Percentiles rank a stretch among this genome's conserved stretches.
phyloP scores from a whole-genome alignment of 2,329 filamentous ascomycete species.

The Pseudogymnoascus sp. region DNA sequence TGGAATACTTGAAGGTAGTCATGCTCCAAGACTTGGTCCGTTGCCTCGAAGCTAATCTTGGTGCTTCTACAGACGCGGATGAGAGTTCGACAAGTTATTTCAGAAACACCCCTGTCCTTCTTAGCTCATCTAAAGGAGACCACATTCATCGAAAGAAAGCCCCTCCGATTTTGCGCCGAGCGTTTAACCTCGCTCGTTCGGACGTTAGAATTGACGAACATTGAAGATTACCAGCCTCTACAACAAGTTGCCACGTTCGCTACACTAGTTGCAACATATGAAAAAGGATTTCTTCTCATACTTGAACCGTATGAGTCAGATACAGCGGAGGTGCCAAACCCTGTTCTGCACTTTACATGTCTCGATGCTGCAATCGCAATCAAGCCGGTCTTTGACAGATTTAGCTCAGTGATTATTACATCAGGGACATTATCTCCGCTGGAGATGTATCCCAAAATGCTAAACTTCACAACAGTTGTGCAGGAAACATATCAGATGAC shows the following conservation, averaged over 20 bases:
- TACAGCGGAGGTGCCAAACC: constrained; percentile 89
- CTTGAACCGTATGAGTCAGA: constrained; percentile 97
- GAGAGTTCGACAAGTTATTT: constrained; percentile 96
- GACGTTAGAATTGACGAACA: constrained; percentile 91
- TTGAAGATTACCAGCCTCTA: constrained; percentile 93
- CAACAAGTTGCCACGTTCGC: constrained; percentile 98
- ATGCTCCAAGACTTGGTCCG: background rate
- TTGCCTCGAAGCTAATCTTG: constrained; percentile 12
- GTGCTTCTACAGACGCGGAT: constrained; percentile 65
- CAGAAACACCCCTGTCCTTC: constrained; percentile 92
- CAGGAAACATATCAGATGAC: constrained; percentile 99
- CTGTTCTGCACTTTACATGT: constrained; percentile 93
- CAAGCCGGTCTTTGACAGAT: constrained; percentile 93
- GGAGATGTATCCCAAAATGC: constrained; percentile 99
- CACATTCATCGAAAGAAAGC: constrained; percentile 96
- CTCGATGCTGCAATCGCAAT: constrained; percentile 97
- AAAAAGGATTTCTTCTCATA: constrained; percentile 91
- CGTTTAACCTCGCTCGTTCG: constrained; percentile 87
- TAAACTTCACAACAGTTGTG: constrained; percentile 83
- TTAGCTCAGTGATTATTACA: constrained; percentile 96
- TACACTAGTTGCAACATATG: constrained; percentile 90
- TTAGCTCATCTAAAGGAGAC: constrained; percentile 87
- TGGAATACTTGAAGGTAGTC: constrained; percentile 82
- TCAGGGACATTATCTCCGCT: constrained; percentile 94
- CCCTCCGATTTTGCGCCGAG: constrained; percentile 88